A percentile compares a stretch with the other conserved stretches of the same genome.
These are phyloP conservation scores for Breynia disticha DNA, from an alignment of 441 rosid species.

Conservation along the genomic window DNA sequence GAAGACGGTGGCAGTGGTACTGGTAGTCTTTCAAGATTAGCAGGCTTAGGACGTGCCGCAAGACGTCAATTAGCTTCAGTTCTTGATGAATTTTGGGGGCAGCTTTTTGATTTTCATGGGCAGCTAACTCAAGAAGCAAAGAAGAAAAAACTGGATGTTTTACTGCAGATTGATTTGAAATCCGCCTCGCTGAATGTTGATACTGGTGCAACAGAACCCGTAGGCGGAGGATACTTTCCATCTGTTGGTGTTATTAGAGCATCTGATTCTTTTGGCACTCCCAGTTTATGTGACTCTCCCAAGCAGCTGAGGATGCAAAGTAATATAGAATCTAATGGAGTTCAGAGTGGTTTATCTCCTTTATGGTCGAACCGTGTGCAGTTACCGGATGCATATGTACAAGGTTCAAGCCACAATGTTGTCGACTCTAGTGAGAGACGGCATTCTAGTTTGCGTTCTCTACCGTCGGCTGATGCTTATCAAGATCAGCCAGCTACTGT, in stretches of 20 bases:
- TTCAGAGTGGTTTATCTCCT: constrained; percentile 47
- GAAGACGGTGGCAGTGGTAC: constrained; percentile 79
- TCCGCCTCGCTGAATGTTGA: constrained; percentile 38
- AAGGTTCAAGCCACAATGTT: constrained; percentile 31
- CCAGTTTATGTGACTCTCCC: constrained; percentile 45
- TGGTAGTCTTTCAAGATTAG: constrained; percentile 91
- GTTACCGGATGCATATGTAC: constrained; percentile 44
- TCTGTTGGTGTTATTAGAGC: constrained; percentile 48
- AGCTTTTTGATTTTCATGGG: constrained; percentile 75
- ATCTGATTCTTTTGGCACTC: constrained; percentile 33
- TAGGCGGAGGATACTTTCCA: constrained; percentile 37
- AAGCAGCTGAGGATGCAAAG: constrained; percentile 50
- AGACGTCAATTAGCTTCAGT: constrained; percentile 66
- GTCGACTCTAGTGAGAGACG: constrained; percentile 51
- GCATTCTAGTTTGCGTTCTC: constrained; percentile 51
- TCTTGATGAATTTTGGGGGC: constrained; percentile 97
- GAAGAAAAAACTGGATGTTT: constrained; percentile 45
- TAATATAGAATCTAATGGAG: constrained; percentile 51
- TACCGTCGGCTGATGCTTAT: constrained; percentile 50
- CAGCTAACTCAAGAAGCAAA: constrained; percentile 59
- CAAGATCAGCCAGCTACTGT: constrained; percentile 76
- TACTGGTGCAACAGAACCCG: constrained; percentile 36
- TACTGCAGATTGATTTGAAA: constrained; percentile 44
- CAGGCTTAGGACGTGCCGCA: constrained; percentile 96
- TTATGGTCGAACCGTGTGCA: constrained; percentile 45